Evolutionary conservation across 163 green algal species (phyloP).

Genomic region (Trebouxia gelatinosa): DNA sequence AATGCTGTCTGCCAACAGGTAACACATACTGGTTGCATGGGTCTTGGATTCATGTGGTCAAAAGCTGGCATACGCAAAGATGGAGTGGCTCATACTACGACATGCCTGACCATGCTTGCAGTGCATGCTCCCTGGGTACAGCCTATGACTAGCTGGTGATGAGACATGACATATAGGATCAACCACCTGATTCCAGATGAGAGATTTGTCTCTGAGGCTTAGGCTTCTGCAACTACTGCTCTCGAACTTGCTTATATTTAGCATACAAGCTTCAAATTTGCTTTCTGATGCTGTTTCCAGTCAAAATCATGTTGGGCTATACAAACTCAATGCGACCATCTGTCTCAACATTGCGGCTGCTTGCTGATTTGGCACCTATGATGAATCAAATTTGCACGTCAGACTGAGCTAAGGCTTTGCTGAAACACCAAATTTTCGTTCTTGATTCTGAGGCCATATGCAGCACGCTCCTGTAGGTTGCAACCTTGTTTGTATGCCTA

Average conservation of each 20-base stretch:
- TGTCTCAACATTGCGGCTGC: no score
- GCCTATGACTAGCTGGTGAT: constrained; percentile 11
- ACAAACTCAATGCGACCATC: no score
- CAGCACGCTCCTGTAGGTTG: neutral
- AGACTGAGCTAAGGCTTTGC: constrained; percentile 58
- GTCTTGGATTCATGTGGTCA: no score
- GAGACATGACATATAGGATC: constrained; percentile 31
- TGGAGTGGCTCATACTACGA: no score
- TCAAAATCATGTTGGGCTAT: no score
- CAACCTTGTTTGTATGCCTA: neutral
- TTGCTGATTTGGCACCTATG: no score
- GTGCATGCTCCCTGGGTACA: neutral
- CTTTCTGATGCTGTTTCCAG: no score
- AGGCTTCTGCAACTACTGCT: no score
- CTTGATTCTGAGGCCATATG: constrained; percentile 34
- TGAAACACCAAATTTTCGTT: constrained; percentile 26
- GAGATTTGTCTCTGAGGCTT: constrained; percentile 25
- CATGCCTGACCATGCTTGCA: neutral
- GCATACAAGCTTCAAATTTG: neutral
- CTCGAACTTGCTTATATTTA: neutral
- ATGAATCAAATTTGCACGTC: constrained; percentile 79
- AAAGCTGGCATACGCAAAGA: no score
- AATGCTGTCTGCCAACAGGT: constrained; percentile 22
- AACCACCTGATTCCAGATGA: constrained; percentile 30
- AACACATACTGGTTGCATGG: no score